Conservation (phyloP, 768 basidiomycete genomes). For the Lactarius trivialis region DNA sequence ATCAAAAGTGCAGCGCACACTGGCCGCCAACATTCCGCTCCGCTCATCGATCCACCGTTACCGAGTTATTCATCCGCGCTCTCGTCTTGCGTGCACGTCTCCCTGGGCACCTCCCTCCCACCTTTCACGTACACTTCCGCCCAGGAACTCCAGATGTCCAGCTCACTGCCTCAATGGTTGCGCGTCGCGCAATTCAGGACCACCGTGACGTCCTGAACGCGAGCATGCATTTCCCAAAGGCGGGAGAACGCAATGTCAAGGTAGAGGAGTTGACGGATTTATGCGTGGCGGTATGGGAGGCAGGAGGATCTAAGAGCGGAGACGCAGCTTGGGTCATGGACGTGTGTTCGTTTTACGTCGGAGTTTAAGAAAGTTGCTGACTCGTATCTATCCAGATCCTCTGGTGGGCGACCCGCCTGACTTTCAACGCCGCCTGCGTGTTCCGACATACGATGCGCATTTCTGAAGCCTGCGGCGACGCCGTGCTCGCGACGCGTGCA, state of each 20-base stretch:
- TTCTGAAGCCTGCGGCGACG: slow-evolving; percentile 54
- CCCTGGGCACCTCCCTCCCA: slow-evolving; percentile 2
- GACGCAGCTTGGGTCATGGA: slow-evolving; percentile 77
- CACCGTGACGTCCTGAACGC: slow-evolving; percentile 62
- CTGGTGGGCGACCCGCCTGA: slow-evolving; percentile 91
- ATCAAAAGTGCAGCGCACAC: slow-evolving; percentile 51
- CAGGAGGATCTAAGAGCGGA: slow-evolving; percentile 54
- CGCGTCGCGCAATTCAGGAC: slow-evolving; percentile 60
- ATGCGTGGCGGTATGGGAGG: slow-evolving; percentile 78
- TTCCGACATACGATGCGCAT: slow-evolving; percentile 81
- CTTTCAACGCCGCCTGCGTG: slow-evolving; percentile 85
- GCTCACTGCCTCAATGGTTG: slow-evolving; percentile 48
- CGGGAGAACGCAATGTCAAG: slow-evolving; percentile 68
- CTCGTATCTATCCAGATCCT: slow-evolving; percentile 47
- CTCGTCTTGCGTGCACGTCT: slow-evolving; percentile 44
- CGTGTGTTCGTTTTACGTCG: slow-evolving; percentile 45
- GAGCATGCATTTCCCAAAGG: slow-evolving; percentile 71
- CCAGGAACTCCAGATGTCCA: slow-evolving; percentile 22
- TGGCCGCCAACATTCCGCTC: slow-evolving; percentile 82
- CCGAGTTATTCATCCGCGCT: slow-evolving; percentile 66
- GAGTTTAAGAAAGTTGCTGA: neutral
- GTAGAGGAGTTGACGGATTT: slow-evolving; percentile 83
- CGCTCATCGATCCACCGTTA: slow-evolving; percentile 62
- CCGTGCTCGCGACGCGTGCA: slow-evolving; percentile 61
- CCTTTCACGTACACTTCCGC: slow-evolving; percentile 3